phyloP scores from a whole-genome alignment of 768 basidiomycete species.

The Mrakia gelida region DNA sequence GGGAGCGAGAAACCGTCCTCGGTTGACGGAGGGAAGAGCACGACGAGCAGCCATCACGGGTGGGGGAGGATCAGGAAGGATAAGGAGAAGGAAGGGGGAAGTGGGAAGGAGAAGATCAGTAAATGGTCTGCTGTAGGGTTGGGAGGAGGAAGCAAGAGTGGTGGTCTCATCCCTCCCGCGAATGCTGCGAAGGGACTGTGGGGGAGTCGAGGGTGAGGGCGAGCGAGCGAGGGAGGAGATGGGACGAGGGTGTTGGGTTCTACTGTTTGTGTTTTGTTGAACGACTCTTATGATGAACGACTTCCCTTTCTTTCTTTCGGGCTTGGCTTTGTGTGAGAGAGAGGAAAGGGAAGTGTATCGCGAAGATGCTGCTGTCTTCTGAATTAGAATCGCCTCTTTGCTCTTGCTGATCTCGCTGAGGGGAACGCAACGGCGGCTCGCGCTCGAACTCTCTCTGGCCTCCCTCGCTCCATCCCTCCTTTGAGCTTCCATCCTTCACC shows the following conservation, averaged over 20 bases:
- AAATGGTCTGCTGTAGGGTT: conserved; percentile 12
- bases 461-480: not conserved
- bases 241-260: too few species aligned
- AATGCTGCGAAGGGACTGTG: conserved; percentile 18
- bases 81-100: conserved; percentile 7
- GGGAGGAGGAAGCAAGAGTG: not conserved
- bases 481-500: not conserved
- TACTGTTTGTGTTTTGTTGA: too few species aligned
- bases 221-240: too few species aligned
- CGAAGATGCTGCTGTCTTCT: not conserved
- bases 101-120: not conserved
- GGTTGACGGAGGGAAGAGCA: too few species aligned
- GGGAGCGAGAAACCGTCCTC: not conserved
- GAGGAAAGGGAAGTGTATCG: too few species aligned
- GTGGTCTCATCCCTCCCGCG: not conserved
- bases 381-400: not conserved
- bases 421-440: too few species aligned
- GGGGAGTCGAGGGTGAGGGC: not conserved
- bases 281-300: too few species aligned
- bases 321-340: too few species aligned
- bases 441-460: not conserved
- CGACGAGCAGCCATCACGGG: not conserved
- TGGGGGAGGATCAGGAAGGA: conserved; percentile 7
- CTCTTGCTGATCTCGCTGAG: not conserved
- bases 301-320: too few species aligned